Percentiles rank a stretch among this genome's conserved stretches.
Evolutionary conservation across 192 early-diverging fungal genomes (phyloP).

Genomic region (Coemansia sp.): DNA sequence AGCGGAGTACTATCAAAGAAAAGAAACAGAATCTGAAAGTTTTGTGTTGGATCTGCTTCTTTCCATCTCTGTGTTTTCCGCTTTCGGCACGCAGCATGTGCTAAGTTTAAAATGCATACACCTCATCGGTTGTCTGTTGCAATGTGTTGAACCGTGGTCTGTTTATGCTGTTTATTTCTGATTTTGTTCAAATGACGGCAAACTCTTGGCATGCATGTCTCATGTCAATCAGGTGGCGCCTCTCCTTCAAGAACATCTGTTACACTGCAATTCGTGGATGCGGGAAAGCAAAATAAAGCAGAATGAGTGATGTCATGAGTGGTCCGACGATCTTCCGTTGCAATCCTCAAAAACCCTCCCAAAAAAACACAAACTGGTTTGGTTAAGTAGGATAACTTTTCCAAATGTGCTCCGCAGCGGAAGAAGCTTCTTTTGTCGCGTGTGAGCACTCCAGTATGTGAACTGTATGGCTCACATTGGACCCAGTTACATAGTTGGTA

Average conservation of each 20-base stretch:
- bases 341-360: neutral
- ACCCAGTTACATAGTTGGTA: neutral
- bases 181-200: neutral
- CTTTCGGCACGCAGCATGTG: neutral
- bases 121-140: neutral
- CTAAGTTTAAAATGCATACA: neutral
- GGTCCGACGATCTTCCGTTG: neutral
- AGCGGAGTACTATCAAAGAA: too few species aligned
- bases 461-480: neutral
- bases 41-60: neutral
- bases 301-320: neutral
- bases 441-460: neutral
- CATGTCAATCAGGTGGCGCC: neutral
- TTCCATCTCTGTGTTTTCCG: neutral
- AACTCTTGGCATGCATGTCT: neutral
- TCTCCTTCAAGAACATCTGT: neutral
- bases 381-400: neutral
- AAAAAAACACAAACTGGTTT: neutral
- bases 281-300: neutral
- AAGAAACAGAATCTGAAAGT: neutral
- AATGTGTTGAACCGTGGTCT: too few species aligned
- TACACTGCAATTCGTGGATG: neutral
- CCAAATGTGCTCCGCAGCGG: neutral
- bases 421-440: neutral
- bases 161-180: neutral